Evolutionary conservation across 106 monocot genomes (phyloP).

Genomic region (Gastrodia elata): DNA sequence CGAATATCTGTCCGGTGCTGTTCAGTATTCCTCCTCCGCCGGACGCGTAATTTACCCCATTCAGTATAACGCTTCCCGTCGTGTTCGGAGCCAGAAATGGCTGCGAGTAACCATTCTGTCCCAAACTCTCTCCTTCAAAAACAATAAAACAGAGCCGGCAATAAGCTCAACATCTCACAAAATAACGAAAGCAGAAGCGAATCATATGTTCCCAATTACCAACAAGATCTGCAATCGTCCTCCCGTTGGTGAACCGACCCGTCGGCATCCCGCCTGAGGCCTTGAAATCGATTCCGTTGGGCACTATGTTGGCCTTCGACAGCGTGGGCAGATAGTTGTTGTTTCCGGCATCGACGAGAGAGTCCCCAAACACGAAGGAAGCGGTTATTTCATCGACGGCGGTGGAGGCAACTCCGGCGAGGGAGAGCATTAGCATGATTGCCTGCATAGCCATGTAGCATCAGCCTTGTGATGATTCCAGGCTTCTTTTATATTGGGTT

Average conservation of each 20-base stretch:
- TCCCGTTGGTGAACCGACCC: slow-evolving; percentile 79
- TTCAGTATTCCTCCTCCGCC: slow-evolving; percentile 86
- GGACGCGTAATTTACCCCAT: slow-evolving; percentile 84
- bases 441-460: background rate
- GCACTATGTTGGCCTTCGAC: slow-evolving; percentile 61
- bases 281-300: slow-evolving; percentile 78
- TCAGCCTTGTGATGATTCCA: background rate
- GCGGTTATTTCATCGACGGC: slow-evolving; percentile 1
- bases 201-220: slow-evolving; percentile 23
- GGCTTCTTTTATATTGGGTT: background rate
- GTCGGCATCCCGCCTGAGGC: slow-evolving; percentile 69
- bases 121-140: slow-evolving; percentile 45
- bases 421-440: background rate
- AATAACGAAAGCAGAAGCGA: background rate
- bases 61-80: slow-evolving; percentile 40
- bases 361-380: slow-evolving; percentile 79
- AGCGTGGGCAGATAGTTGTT: slow-evolving; percentile 66
- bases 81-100: slow-evolving; percentile 71
- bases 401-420: background rate
- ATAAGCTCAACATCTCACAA: background rate
- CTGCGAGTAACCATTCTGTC: slow-evolving; percentile 31
- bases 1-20: slow-evolving; percentile 66
- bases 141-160: background rate
- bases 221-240: slow-evolving; percentile 77
- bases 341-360: slow-evolving; percentile 86